Percentiles rank a stretch among this genome's conserved stretches.
These are phyloP conservation scores for Backusella morwellensis DNA, from an alignment of 192 early-diverging fungal genomes.

Conservation along the genomic window DNA sequence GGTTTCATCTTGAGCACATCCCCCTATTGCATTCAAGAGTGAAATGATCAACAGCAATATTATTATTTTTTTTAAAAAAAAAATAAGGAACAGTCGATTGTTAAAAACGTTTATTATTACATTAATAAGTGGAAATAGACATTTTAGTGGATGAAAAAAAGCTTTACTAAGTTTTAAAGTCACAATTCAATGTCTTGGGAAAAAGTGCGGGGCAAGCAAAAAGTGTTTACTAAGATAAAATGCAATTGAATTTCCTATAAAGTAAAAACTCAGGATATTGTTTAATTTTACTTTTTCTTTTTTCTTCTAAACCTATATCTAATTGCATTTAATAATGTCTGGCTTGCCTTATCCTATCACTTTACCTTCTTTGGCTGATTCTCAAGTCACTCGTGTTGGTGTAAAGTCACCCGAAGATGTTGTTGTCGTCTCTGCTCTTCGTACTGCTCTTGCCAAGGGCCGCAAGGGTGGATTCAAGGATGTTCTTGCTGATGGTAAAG, in stretches of 20 bases:
- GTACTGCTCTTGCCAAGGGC: slow-evolving; percentile 72
- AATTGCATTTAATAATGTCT: not conserved
- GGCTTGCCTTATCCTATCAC: slow-evolving; percentile 28
- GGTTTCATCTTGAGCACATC: no score
- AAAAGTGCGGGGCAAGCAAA: slow-evolving; percentile 1
- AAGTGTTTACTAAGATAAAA: not conserved
- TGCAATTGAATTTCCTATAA: not conserved
- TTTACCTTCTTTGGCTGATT: slow-evolving; percentile 18
- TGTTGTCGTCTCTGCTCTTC: slow-evolving; percentile 77
- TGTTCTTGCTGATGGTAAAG: slow-evolving; percentile 62
- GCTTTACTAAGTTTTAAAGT: not conserved
- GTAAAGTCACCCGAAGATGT: slow-evolving; percentile 80
- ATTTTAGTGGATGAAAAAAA: not conserved
- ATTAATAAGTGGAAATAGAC: not conserved
- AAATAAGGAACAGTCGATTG: no score
- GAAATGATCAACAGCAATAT: not conserved
- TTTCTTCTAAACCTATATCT: not conserved
- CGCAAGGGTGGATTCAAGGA: slow-evolving; percentile 84
- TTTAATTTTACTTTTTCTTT: not conserved
- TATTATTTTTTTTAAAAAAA: no score
- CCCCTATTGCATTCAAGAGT: not conserved
- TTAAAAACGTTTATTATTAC: no score
- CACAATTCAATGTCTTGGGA: not conserved
- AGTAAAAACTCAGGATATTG: not conserved
- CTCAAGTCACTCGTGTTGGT: slow-evolving; percentile 30